A percentile compares a stretch with the other conserved stretches of the same genome.
Evolutionary conservation across 768 basidiomycete genomes (phyloP).

Genomic region (Leccinum subgranulosum): DNA sequence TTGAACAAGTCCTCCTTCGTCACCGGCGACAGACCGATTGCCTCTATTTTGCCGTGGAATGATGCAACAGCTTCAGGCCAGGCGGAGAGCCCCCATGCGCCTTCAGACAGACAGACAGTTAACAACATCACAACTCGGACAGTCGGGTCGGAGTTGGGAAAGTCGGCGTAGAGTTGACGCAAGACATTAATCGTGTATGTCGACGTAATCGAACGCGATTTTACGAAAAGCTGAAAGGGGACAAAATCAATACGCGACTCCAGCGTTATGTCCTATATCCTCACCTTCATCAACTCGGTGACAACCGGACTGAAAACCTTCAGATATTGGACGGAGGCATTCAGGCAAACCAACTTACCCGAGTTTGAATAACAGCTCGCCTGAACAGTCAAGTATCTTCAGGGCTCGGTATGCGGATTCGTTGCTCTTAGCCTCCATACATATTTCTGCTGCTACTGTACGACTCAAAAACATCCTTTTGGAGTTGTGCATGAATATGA

Average conservation of each 20-base stretch:
- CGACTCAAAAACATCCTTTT: slow-evolving; percentile 77
- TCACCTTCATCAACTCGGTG: slow-evolving; percentile 66
- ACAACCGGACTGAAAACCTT: slow-evolving; percentile 40
- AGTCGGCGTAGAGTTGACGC: slow-evolving; percentile 62
- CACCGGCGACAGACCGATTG: slow-evolving; percentile 52
- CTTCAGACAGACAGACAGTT: slow-evolving; percentile 50
- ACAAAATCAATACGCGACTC: slow-evolving; percentile 3
- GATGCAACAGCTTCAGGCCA: slow-evolving; percentile 25
- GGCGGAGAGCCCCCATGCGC: slow-evolving; percentile 25
- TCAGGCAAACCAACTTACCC: slow-evolving; percentile 39
- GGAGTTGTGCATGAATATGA: slow-evolving; percentile 3
- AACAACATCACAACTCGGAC: slow-evolving; percentile 75
- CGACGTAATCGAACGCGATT: slow-evolving; percentile 61
- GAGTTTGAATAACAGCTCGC: slow-evolving; percentile 66
- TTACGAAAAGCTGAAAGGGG: slow-evolving; percentile 57
- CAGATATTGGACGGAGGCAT: not conserved
- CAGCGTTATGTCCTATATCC: not conserved
- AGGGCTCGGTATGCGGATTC: slow-evolving; percentile 67
- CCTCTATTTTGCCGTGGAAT: slow-evolving; percentile 51
- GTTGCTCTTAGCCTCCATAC: slow-evolving; percentile 76
- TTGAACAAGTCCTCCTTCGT: slow-evolving; percentile 57
- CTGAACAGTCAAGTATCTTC: slow-evolving; percentile 61
- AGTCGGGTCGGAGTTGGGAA: slow-evolving; percentile 55
- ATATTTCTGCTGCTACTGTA: slow-evolving; percentile 79
- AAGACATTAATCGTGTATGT: slow-evolving; percentile 48